Evolutionary conservation across 129 eudicot genomes (phyloP).

Genomic region (Artemisia tridentata): DNA sequence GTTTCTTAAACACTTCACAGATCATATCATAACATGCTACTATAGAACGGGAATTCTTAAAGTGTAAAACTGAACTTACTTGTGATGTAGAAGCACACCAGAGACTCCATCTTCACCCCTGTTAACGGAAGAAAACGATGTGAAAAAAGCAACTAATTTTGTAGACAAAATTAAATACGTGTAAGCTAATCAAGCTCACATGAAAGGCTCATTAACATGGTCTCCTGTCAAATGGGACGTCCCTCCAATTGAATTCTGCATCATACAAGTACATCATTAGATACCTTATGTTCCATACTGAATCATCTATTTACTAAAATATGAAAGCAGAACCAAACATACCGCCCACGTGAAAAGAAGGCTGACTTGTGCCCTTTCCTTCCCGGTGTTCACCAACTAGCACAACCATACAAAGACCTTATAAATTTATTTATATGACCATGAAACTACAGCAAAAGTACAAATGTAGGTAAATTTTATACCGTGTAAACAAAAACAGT

Average conservation of each 20-base stretch:
- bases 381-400: conserved; percentile 90
- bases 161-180: neutral
- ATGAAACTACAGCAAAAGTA: neutral
- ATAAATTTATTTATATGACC: conserved; percentile 11
- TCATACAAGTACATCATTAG: neutral
- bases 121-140: conserved; percentile 10
- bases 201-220: conserved; percentile 90
- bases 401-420: conserved; percentile 22
- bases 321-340: conserved; percentile 26
- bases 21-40: neutral
- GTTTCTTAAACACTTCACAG: neutral
- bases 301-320: neutral
- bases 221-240: conserved; percentile 85
- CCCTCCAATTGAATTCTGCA: conserved; percentile 94
- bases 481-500: conserved; percentile 95
- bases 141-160: neutral
- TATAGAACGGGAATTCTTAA: neutral
- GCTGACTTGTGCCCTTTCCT: conserved; percentile 97
- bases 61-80: conserved; percentile 45
- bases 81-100: conserved; percentile 96
- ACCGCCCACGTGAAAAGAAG: conserved; percentile 98
- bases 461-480: conserved; percentile 13
- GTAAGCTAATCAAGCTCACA: conserved; percentile 42
- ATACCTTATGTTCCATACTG: neutral
- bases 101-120: conserved; percentile 97